Evolutionary conservation across 148 eudicot species (phyloP).

Genomic region (Amaranthus cruentus): DNA sequence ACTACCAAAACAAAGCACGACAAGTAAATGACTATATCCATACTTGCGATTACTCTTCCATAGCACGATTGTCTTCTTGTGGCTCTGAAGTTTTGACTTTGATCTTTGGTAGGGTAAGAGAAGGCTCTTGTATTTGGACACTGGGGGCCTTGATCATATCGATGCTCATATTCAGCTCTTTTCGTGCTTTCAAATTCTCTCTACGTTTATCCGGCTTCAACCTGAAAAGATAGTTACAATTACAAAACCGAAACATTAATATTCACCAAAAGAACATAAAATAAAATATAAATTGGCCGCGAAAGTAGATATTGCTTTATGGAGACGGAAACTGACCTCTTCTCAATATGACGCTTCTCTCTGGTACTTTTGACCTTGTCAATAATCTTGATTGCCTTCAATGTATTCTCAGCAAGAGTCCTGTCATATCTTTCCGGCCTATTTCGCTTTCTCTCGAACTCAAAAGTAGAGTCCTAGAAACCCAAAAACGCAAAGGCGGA

Average conservation of each 20-base stretch:
- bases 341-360: slow-evolving; percentile 32
- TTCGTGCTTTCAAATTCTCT: slow-evolving; percentile 21
- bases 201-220: slow-evolving; percentile 41
- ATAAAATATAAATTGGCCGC: neutral
- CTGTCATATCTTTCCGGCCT: slow-evolving; percentile 96
- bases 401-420: slow-evolving; percentile 47
- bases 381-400: slow-evolving; percentile 72
- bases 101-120: slow-evolving; percentile 49
- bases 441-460: slow-evolving; percentile 93
- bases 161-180: slow-evolving; percentile 47
- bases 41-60: slow-evolving; percentile 55
- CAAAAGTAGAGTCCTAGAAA: slow-evolving; percentile 81
- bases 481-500: neutral
- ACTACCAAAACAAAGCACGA: neutral
- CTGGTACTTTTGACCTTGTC: slow-evolving; percentile 51
- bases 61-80: slow-evolving; percentile 44
- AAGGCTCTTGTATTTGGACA: slow-evolving; percentile 32
- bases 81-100: slow-evolving; percentile 46
- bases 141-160: slow-evolving; percentile 53
- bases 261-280: neutral
- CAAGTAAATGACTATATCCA: neutral
- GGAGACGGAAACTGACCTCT: slow-evolving; percentile 42
- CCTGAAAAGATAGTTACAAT: slow-evolving; percentile 30
- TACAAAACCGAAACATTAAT: neutral
- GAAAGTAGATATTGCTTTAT: neutral